These are phyloP conservation scores for Nematodospora anomalae DNA, from an alignment of 1,139 yeast genomes.

Conservation along the genomic window DNA sequence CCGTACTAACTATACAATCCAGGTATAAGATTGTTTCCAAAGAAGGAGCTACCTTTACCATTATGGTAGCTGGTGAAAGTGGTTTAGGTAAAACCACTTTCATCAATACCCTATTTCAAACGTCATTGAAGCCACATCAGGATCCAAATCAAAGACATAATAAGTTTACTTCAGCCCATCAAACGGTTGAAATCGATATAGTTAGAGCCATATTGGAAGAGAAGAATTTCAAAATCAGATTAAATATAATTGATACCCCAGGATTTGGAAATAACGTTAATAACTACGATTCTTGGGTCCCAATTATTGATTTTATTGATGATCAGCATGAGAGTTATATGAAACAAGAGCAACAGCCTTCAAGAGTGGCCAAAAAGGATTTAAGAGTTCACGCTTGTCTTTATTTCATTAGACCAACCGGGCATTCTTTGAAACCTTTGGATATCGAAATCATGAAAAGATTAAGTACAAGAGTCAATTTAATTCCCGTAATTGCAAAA, in stretches of 20 bases:
- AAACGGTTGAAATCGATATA: slow-evolving; percentile 89
- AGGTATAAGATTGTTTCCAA: slow-evolving; percentile 87
- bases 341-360: slow-evolving; percentile 97
- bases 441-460: slow-evolving; percentile 94
- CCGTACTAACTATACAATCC: slow-evolving; percentile 8
- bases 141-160: slow-evolving; percentile 70
- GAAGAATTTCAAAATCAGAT: slow-evolving; percentile 79
- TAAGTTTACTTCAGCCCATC: slow-evolving; percentile 61
- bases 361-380: slow-evolving; percentile 67
- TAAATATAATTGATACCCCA: slow-evolving; percentile 93
- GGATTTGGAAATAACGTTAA: slow-evolving; percentile 97
- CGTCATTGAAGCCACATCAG: slow-evolving; percentile 61
- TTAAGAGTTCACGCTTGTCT: slow-evolving; percentile 93
- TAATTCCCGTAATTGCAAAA: slow-evolving; percentile 94
- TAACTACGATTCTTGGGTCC: slow-evolving; percentile 91
- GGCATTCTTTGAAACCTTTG: slow-evolving; percentile 89
- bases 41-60: slow-evolving; percentile 84
- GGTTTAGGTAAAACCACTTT: slow-evolving; percentile 95
- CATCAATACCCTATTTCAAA: slow-evolving; percentile 85
- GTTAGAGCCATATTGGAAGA: slow-evolving; percentile 92
- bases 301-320: slow-evolving; percentile 89
- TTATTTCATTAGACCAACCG: slow-evolving; percentile 94
- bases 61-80: slow-evolving; percentile 95
- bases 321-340: slow-evolving; percentile 94
- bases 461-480: slow-evolving; percentile 82